Base-by-base conservation (phyloP, 176 grass and related monocot genomes). In the Triticum urartu region DNA sequence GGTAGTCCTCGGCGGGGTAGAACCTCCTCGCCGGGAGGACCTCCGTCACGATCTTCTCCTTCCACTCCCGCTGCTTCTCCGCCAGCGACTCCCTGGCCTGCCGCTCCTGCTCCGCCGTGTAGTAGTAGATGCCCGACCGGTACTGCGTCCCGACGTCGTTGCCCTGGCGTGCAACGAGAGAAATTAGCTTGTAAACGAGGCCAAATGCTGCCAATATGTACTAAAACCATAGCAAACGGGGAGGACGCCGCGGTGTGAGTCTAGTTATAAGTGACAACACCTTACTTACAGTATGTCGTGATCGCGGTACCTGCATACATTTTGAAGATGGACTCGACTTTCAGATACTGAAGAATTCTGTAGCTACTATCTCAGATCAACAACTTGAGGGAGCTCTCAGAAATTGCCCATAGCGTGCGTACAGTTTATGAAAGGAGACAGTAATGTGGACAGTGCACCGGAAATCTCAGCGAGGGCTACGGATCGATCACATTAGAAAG, bases 61-160 rank as follows among this genome's bases (percentile, higher is more conserved):
- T 70, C 66, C 91, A 54, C 35, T 92, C 79, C n/a, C 76, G 26
- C 78, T 98, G 92, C 88, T 95, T 94, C 64, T 28, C 84, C 56
- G 81, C 93, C 75, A 88, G 40, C 14, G 92, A 95, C 71, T 88
- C 88, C 35, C 68, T 68, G 17, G 96, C 93, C 35, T 73, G 11
- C 83, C 21, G 81, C 75, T 91, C 90, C 86, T 98, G 96, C 75
- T 92, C 93, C 68, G 90, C 79, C 34, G 75, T 95, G 79, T 98
- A 98, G 90, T 92, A 95, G 84, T 98, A 98, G 88, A 95, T 98
- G 66, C 96, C 96, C 17, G 96, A 98, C 15, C 96, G 82, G 88
- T 98, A 98, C 68, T 98, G 96, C n/a, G 92, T 94, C 45, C 96
- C 93, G 11, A 92, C 88, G 86, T 98, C 93, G 48, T 91, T 89